A percentile compares a stretch with the other conserved stretches of the same genome.
Conservation (phyloP, 2,329 filamentous ascomycete genomes). For the Didymella lethalis region DNA sequence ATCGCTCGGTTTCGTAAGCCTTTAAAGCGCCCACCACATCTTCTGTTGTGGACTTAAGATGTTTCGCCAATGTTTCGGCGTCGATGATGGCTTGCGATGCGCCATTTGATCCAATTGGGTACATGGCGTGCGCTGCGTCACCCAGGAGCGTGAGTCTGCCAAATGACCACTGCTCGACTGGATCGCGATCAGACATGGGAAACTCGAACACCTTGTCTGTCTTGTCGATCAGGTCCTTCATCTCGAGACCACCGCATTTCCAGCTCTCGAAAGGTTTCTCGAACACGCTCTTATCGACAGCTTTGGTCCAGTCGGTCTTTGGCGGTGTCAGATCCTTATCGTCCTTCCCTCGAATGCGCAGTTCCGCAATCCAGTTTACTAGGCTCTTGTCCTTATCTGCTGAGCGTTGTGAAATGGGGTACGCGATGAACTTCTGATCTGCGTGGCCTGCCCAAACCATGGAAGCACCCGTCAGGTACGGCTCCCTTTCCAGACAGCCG, state of each 20-base stretch:
- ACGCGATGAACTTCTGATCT: constrained; percentile 59
- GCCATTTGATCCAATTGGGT: constrained; percentile 56
- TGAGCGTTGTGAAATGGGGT: constrained; percentile 54
- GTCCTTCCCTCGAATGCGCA: constrained; percentile 53
- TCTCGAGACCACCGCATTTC: constrained; percentile 54
- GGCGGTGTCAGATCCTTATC: constrained; percentile 56
- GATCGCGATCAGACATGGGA: constrained; percentile 57
- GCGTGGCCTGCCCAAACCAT: constrained; percentile 59
- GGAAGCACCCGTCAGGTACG: constrained; percentile 54
- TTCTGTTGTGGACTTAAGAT: constrained; percentile 37
- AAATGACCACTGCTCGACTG: constrained; percentile 52
- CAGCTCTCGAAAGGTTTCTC: constrained; percentile 52
- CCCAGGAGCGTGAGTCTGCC: constrained; percentile 50
- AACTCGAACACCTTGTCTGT: constrained; percentile 57
- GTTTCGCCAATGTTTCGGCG: constrained; percentile 50
- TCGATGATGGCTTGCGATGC: constrained; percentile 57
- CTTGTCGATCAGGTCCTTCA: constrained; percentile 53
- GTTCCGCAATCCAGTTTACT: constrained; percentile 59
- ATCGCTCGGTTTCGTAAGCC: constrained; percentile 51
- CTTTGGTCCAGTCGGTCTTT: constrained; percentile 55
- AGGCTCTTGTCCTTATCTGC: constrained; percentile 50
- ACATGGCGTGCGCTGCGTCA: constrained; percentile 55
- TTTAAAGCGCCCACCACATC: constrained; percentile 47
- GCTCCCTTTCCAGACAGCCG: constrained; percentile 52
- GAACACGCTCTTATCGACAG: constrained; percentile 53